A percentile compares a stretch with the other conserved stretches of the same genome.
Evolutionary conservation across 2,329 filamentous ascomycete species (phyloP).

Genomic region (Curvularia spicifera): DNA sequence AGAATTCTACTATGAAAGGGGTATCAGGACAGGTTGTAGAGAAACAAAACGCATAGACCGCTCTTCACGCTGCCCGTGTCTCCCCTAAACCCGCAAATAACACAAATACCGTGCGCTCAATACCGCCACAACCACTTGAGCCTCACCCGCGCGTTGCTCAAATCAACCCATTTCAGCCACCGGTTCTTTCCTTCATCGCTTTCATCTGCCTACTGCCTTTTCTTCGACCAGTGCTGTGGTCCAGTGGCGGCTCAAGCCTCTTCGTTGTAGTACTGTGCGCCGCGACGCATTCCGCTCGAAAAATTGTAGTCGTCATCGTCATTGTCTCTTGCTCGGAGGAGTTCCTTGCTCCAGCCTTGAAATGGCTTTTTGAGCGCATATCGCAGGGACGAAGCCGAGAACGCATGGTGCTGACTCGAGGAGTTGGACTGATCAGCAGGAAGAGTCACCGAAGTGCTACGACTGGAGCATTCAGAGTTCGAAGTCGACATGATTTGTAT

Average conservation of each 20-base stretch:
- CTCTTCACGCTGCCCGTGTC: not conserved
- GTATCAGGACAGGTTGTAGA: not conserved
- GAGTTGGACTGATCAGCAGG: conserved; percentile 3
- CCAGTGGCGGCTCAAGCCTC: not conserved
- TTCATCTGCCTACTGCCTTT: not conserved
- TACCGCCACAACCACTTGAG: not conserved
- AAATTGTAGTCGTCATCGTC: conserved; percentile 50
- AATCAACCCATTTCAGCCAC: not conserved
- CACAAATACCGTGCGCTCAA: not conserved
- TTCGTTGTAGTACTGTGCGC: conserved; percentile 18
- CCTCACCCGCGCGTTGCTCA: not conserved
- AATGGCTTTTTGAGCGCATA: conserved; percentile 43
- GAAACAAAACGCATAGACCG: not conserved
- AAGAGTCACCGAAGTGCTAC: conserved; percentile 13
- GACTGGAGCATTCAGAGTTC: conserved; percentile 13
- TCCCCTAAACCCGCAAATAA: not conserved
- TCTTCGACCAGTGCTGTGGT: not conserved
- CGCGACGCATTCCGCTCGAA: conserved; percentile 30
- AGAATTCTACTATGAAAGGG: not conserved
- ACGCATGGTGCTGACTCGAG: conserved; percentile 6
- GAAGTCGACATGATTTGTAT: conserved; percentile 12
- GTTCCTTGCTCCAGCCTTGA: conserved; percentile 44
- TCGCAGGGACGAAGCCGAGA: conserved; percentile 22
- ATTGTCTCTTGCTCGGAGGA: conserved; percentile 41
- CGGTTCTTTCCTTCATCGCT: not conserved